These are phyloP conservation scores for Umbilicus rupestris DNA, from an alignment of 164 flowering plant genomes.

Conservation along the genomic window DNA sequence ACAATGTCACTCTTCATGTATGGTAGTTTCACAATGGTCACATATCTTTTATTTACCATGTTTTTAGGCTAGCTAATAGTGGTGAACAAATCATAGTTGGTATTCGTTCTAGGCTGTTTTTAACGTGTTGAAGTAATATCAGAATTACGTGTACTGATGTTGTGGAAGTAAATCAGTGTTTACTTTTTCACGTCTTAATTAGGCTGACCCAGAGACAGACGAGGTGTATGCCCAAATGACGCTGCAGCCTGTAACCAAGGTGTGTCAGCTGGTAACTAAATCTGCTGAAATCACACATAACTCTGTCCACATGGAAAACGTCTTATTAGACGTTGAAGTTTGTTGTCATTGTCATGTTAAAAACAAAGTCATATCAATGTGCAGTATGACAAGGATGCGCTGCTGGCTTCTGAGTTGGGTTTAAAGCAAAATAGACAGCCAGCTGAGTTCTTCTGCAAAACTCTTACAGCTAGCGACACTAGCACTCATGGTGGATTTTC, in stretches of 20 bases:
- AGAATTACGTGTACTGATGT: no score
- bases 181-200: constrained; percentile 11
- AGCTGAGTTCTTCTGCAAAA: constrained; percentile 84
- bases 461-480: constrained; percentile 97
- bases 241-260: constrained; percentile 87
- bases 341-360: background rate
- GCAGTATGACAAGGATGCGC: constrained; percentile 77
- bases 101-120: no score
- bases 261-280: constrained; percentile 26
- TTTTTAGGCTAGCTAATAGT: no score
- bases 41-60: background rate
- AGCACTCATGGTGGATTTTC: constrained; percentile 99
- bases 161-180: background rate
- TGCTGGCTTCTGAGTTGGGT: constrained; percentile 76
- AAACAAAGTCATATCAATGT: constrained; percentile 5
- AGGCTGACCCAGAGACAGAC: constrained; percentile 95
- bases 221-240: constrained; percentile 98
- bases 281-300: background rate
- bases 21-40: constrained; percentile 10
- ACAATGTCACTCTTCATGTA: constrained; percentile 88
- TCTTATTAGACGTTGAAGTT: background rate
- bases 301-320: background rate
- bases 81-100: no score
- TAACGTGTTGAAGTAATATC: no score
- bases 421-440: constrained; percentile 84